Conservation (phyloP, 345 rosid genomes). For the Angophora floribunda region DNA sequence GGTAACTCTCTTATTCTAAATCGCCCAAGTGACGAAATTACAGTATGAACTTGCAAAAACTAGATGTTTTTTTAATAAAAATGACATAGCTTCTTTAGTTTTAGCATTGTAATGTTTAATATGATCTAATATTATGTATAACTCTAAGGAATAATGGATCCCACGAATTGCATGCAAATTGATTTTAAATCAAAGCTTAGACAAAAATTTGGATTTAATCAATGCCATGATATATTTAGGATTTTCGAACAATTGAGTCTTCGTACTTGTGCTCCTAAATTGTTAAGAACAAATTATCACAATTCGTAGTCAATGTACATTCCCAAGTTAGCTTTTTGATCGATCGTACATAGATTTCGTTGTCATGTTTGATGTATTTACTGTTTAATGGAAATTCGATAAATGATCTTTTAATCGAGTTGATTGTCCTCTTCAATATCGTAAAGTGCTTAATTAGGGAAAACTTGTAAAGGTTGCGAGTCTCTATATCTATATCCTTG, state of each 20-base stretch:
- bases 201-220: background rate
- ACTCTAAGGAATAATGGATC: no score
- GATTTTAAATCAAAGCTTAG: background rate
- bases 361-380: background rate
- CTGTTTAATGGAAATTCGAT: background rate
- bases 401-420: background rate
- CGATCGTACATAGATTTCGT: background rate
- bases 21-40: background rate
- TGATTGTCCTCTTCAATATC: background rate
- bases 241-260: background rate
- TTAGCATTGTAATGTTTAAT: background rate
- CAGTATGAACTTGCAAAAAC: background rate
- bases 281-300: background rate
- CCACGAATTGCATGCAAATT: no score
- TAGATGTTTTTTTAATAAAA: background rate
- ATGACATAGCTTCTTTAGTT: background rate
- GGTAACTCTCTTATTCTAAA: background rate
- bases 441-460: background rate
- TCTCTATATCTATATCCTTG: background rate
- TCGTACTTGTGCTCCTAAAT: background rate
- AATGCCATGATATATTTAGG: background rate
- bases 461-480: background rate
- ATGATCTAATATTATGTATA: background rate
- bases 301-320: background rate
- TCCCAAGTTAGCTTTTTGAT: background rate